Conservation (phyloP, 352 stramenopile species). For the Phytopythium montanum region DNA sequence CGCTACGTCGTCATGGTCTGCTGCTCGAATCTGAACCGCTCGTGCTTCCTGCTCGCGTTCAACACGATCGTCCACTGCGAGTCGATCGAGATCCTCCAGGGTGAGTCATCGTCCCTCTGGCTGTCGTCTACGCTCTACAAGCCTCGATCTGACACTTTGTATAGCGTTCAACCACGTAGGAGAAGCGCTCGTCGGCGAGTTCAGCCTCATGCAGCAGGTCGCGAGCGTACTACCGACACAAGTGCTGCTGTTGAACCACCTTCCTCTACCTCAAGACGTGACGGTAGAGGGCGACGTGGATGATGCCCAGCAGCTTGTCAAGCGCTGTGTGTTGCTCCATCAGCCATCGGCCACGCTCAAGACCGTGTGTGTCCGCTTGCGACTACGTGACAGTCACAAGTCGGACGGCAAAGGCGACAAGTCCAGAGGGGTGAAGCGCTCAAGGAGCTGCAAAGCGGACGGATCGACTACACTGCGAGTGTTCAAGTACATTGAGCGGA, state of each 20-base stretch:
- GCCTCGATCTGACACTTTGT: background rate
- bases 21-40: conserved; percentile 39
- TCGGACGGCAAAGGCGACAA: conserved; percentile 7
- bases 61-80: conserved; percentile 18
- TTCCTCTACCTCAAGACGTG: conserved; percentile 8
- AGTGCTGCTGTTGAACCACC: conserved; percentile 38
- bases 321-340: conserved; percentile 42
- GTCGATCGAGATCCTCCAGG: conserved; percentile 40
- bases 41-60: conserved; percentile 53
- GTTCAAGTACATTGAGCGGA: conserved; percentile 61
- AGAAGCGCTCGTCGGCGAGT: conserved; percentile 27
- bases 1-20: conserved; percentile 30
- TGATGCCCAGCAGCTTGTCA: conserved; percentile 23
- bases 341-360: conserved; percentile 22
- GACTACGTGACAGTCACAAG: conserved; percentile 26
- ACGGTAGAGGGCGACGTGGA: conserved; percentile 1
- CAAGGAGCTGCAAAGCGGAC: conserved; percentile 13
- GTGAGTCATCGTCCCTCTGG: conserved; percentile 25
- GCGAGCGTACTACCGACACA: conserved; percentile 14
- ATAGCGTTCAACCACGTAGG: conserved; percentile 52
- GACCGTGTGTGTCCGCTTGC: conserved; percentile 36
- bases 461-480: background rate
- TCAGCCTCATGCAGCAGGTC: conserved; percentile 7
- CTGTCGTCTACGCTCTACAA: background rate
- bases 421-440: conserved; percentile 28